Evolutionary conservation across 306 rosid species (phyloP).

Genomic region (Lathyrus aphaca): DNA sequence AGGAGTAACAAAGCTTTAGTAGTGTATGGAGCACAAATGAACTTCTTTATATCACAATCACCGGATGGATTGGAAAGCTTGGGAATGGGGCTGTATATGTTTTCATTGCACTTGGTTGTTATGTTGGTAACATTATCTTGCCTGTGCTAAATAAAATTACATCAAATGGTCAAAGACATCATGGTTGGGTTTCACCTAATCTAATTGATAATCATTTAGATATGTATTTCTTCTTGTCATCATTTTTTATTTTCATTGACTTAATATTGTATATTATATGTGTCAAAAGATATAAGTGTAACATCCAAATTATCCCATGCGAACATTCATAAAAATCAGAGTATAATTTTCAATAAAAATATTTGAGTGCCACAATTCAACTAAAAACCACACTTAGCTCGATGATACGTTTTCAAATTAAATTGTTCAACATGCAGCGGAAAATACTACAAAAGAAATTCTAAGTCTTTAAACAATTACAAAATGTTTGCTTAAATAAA

Average conservation of each 20-base stretch:
- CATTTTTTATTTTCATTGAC: conserved; percentile 6
- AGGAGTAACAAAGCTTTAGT: too few relatives aligned
- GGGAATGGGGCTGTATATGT: conserved; percentile 62
- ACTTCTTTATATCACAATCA: conserved; percentile 53
- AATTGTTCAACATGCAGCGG: too few relatives aligned
- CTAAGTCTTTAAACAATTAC: too few relatives aligned
- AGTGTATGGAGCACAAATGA: conserved; percentile 63
- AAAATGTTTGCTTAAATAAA: too few relatives aligned
- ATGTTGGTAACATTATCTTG: conserved; percentile 55
- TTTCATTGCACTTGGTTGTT: conserved; percentile 58
- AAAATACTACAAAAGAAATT: too few relatives aligned
- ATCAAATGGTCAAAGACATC: conserved; percentile 41
- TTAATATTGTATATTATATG: conserved; percentile 4
- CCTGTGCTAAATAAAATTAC: conserved; percentile 53
- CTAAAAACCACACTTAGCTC: too few relatives aligned
- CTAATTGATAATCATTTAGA: conserved; percentile 66
- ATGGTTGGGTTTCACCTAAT: conserved; percentile 69
- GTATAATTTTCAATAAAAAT: too few relatives aligned
- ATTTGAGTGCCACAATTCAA: too few relatives aligned
- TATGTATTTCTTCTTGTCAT: conserved; percentile 37
- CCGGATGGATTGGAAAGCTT: conserved; percentile 60
- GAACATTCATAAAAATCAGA: too few relatives aligned
- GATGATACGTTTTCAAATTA: too few relatives aligned
- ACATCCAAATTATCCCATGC: too few relatives aligned
- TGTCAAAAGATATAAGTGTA: conserved; percentile 5